Evolutionary conservation across 106 monocot genomes (phyloP).

Genomic region (Acorus calamus): DNA sequence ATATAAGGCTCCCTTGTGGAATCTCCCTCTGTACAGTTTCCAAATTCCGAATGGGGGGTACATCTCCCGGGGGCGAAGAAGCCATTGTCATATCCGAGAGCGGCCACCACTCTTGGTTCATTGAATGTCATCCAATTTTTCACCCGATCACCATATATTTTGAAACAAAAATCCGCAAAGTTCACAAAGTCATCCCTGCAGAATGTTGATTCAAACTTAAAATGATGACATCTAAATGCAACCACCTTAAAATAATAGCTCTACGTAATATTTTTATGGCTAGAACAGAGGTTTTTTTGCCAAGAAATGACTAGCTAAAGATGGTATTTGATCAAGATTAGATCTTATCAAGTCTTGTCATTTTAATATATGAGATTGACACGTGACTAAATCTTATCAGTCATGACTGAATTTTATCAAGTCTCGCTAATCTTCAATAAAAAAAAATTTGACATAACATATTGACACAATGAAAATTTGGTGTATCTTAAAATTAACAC

Average conservation of each 20-base stretch:
- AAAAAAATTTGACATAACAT: background rate
- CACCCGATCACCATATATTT: slow-evolving; percentile 88
- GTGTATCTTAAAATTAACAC: background rate
- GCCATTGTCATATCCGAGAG: slow-evolving; percentile 81
- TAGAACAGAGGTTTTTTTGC: too few relatives aligned
- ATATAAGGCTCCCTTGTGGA: slow-evolving; percentile 90
- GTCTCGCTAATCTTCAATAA: too few relatives aligned
- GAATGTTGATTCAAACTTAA: background rate
- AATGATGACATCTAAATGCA: slow-evolving; percentile 2
- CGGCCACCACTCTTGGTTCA: slow-evolving; percentile 82
- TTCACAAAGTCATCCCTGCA: slow-evolving; percentile 65
- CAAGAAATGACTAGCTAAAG: too few relatives aligned
- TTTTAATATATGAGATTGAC: too few relatives aligned
- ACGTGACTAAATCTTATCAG: too few relatives aligned
- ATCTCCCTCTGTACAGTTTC: slow-evolving; percentile 52
- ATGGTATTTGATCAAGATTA: too few relatives aligned
- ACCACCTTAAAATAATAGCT: too few relatives aligned
- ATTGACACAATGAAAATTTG: too few relatives aligned
- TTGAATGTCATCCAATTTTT: slow-evolving; percentile 97
- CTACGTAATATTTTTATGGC: too few relatives aligned
- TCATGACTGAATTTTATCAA: too few relatives aligned
- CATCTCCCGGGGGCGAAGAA: slow-evolving; percentile 72
- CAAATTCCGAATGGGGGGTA: slow-evolving; percentile 42
- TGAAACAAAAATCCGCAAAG: slow-evolving; percentile 90
- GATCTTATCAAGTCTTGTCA: too few relatives aligned